phyloP scores from a whole-genome alignment of 108 stramenopile species.

The Aurantiochytrium sp. region DNA sequence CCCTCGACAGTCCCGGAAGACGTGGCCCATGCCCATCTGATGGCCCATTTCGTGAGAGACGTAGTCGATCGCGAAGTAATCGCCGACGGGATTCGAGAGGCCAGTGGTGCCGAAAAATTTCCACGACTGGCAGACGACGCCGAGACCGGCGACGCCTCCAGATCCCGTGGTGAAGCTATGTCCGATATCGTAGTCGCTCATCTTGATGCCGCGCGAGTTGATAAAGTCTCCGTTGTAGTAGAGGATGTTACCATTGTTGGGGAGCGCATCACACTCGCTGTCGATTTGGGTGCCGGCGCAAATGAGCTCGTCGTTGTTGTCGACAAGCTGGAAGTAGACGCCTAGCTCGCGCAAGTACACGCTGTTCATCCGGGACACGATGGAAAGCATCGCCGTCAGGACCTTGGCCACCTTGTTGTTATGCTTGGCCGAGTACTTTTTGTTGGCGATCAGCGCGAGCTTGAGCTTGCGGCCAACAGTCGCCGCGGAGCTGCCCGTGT shows the following conservation, averaged over 20 bases:
- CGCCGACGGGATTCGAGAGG: neutral
- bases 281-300: neutral
- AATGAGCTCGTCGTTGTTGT: neutral
- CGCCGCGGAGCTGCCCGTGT: too few species aligned
- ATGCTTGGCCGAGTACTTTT: neutral
- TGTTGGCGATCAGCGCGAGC: neutral
- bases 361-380: neutral
- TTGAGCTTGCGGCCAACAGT: neutral
- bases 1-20: neutral
- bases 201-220: neutral
- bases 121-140: neutral
- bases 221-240: neutral
- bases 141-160: neutral
- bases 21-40: neutral
- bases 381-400: neutral
- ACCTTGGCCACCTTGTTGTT: neutral
- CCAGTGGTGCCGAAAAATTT: neutral
- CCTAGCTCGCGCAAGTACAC: neutral
- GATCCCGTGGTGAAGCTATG: neutral
- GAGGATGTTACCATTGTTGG: neutral
- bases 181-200: neutral
- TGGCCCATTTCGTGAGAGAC: constrained; percentile 8
- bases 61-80: neutral
- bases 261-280: neutral
- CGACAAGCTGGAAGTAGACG: neutral